A percentile compares a stretch with the other conserved stretches of the same genome.
Evolutionary conservation across 2,329 filamentous ascomycete genomes (phyloP).

Genomic region (Penicillium frequentans): DNA sequence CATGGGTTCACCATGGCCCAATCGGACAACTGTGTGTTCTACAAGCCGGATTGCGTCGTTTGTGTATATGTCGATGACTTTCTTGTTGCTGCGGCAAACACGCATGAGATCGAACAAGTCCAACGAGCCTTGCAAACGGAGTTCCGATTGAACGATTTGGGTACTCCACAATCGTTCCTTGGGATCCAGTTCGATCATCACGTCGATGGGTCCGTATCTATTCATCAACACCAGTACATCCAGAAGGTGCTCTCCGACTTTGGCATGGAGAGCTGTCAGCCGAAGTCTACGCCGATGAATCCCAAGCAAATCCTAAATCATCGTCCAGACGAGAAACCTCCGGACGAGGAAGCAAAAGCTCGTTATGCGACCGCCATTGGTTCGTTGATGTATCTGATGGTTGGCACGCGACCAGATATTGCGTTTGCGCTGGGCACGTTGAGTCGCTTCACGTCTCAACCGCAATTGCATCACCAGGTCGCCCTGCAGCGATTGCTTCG

Average conservation of each 20-base stretch:
- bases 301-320: too few relatives aligned
- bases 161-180: conserved; percentile 2
- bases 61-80: conserved; percentile 1
- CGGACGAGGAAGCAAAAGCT: too few relatives aligned
- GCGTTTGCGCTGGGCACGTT: conserved; percentile 4
- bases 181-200: conserved; percentile 6
- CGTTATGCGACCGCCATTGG: conserved; percentile 3
- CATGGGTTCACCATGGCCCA: background rate
- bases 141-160: conserved; percentile 1
- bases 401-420: conserved; percentile 5
- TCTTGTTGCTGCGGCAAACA: background rate
- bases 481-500: conserved; percentile 5
- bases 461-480: conserved; percentile 8
- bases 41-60: background rate
- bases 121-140: conserved; percentile 1
- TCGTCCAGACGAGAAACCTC: too few relatives aligned
- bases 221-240: too few relatives aligned
- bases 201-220: too few relatives aligned
- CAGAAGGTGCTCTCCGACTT: too few relatives aligned
- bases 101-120: conserved; percentile 1
- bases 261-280: too few relatives aligned
- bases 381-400: conserved; percentile 10
- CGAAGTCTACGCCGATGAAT: too few relatives aligned
- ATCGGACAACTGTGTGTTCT: background rate
- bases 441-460: conserved; percentile 10